Base-by-base conservation (phyloP, 2,329 filamentous ascomycete species). In the Neophaeococcomyces aloes region DNA sequence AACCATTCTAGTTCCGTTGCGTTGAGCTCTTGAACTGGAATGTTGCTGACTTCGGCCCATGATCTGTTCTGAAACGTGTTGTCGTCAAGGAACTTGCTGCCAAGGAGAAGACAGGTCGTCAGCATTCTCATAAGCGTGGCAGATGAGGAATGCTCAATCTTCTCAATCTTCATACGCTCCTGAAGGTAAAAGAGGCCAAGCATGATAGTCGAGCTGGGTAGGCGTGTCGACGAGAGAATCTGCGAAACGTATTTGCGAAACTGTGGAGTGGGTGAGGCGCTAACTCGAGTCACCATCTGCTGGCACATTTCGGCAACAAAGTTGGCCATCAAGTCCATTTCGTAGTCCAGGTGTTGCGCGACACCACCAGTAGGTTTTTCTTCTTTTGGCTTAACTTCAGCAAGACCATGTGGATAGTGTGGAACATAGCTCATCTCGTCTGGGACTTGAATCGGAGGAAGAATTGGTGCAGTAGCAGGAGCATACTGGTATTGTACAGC, bases 1-100 rank as follows among this genome's bases (percentile, higher is more conserved):
- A 95, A 74, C 88, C 88, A 95, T 56, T 93, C 83, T 56, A 82
- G 78, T 69, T 95, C 88, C 61, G 94, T 75, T 48, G 74, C 71
- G 66, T 94, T 94, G 54, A 95, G 73, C 59, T 94, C 86, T 2
- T 75, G 66, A 15, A 94, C 86, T 25, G 81, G 72, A 53, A 95
- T 94, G 49, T 85, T 86, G 64, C 86, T 94, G 41, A 95, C 88
- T 60, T 95, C 88, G 4, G 88, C 86, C 88, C 88, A 95, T 1
- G 88, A 94, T 44, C 86, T 83, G 67, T 94, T 95, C 72, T 94
- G 88, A 66, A 95, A 95, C 4, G 88, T 95, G 66, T 94, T 94
- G 71, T 94, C 88, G 58, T 95, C 88, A 53, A 94, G 71, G 58
- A 94, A 95, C 68, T 95, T 95, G 77, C 86, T 94, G 48, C 86